Base-by-base conservation (phyloP, 2,329 filamentous ascomycete species). In the Simplicillium sp. region DNA sequence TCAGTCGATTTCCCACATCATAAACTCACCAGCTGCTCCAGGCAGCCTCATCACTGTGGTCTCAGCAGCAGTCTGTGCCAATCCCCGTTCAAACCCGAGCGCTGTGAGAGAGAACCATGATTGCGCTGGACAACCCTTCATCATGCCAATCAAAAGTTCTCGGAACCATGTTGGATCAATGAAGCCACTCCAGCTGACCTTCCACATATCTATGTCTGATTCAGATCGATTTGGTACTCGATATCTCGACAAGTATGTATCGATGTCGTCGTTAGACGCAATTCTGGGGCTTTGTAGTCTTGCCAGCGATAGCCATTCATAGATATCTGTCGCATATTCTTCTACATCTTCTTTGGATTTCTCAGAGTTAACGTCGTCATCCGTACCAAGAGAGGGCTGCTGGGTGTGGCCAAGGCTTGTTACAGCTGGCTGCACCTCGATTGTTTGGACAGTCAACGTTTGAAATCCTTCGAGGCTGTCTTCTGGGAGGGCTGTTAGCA, bases 271-370 rank as follows among this genome's bases (percentile, higher is more conserved):
- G 9, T 54, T 56, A 3, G 61, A 56, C 11, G 59, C 51, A 14
- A 89, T 55, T 17, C 84, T 70, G n/a, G 81, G 77, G 42, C 83
- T 87, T 9, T 68, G 62, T 1, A 88, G 66, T 11, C 73, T 70
- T 5, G 82, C 56, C n/a, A 94, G 61, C 3, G 80, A 80, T 1
- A 90, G 54, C 80, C 83, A 92, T 60, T 92, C 86, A 48, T 88
- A 79, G 11, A 82, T 54, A 14, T 81, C 77, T 1, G 72, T 67
- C 1, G 75, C 73, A 45, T 71, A 71, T 16, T 87, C 78, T 43
- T 84, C 77, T 29, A 85, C 66, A 7, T 74, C 70, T 34, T 66
- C 62, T 39, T 61, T 57, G 5, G 20, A 25, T 25, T 6, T 25
- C 20, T 9, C 9, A 25, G 20, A 9, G 5, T 25, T 9, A 25